phyloP scores from a whole-genome alignment of 805 yeast genomes.

The Kodamaea kaohsiungensis region DNA sequence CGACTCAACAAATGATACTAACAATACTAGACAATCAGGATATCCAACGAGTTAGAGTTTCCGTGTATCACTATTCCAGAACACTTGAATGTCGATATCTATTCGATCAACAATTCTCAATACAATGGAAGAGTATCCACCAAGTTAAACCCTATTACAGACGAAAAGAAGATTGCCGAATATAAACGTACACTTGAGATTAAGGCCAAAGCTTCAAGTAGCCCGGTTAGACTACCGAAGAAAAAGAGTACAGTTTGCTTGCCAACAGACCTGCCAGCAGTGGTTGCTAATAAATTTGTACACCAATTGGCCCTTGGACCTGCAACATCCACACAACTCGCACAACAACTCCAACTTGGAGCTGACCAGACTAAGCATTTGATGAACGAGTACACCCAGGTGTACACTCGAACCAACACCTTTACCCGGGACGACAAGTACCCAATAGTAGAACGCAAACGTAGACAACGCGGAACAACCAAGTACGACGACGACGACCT shows the following conservation, averaged over 20 bases:
- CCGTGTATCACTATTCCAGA: constrained; percentile 39
- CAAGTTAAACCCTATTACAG: constrained; percentile 33
- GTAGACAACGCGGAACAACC: constrained; percentile 24
- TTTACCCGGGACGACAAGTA: constrained; percentile 28
- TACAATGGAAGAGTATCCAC: constrained; percentile 34
- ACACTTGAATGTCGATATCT: constrained; percentile 37
- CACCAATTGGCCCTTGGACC: constrained; percentile 54
- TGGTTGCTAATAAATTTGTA: constrained; percentile 30
- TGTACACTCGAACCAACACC: constrained; percentile 28
- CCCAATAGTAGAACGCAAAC: constrained; percentile 25
- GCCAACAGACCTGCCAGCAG: constrained; percentile 1
- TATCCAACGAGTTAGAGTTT: constrained; percentile 24
- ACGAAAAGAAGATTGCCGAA: constrained; percentile 29
- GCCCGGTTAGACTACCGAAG: background rate
- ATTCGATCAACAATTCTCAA: constrained; percentile 16
- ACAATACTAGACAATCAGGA: constrained; percentile 26
- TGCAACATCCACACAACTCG: constrained; percentile 29
- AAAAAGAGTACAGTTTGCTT: background rate
- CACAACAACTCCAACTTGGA: constrained; percentile 12
- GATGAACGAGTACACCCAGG: constrained; percentile 29
- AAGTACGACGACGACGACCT: constrained; percentile 11
- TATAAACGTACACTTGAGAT: constrained; percentile 11
- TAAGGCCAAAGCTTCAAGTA: background rate
- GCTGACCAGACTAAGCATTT: constrained; percentile 27
- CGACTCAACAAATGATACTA: background rate